These are phyloP conservation scores for Leccinum pallidistipes DNA, from an alignment of 1,284 basidiomycete species.

Conservation along the genomic window DNA sequence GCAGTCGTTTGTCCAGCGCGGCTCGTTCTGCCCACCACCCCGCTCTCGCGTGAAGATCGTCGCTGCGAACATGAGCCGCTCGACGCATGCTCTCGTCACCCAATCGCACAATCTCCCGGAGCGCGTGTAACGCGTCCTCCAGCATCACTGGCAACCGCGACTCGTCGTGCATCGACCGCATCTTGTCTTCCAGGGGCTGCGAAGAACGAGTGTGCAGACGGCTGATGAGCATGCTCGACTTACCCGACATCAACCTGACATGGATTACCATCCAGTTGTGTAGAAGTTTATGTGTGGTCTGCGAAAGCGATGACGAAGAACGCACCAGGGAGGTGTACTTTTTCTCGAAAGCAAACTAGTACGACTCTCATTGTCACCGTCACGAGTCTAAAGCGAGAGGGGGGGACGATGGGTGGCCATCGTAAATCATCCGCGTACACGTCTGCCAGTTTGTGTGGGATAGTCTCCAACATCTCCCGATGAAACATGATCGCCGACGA, in stretches of 20 bases:
- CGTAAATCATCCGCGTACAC: constrained; percentile 54
- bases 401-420: constrained; percentile 58
- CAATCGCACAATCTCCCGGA: constrained; percentile 74
- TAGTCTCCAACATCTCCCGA: constrained; percentile 77
- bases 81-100: constrained; percentile 79
- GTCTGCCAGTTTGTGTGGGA: constrained; percentile 61
- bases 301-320: constrained; percentile 18
- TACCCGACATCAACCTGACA: constrained; percentile 81
- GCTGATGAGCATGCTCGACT: constrained; percentile 81
- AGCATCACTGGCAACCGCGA: constrained; percentile 59
- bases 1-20: constrained; percentile 69
- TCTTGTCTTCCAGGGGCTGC: constrained; percentile 79
- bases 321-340: constrained; percentile 24
- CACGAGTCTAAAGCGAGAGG: constrained; percentile 28
- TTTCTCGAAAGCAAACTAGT: constrained; percentile 39
- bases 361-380: constrained; percentile 28
- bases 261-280: constrained; percentile 73
- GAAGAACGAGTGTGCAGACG: constrained; percentile 63
- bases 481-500: constrained; percentile 75
- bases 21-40: constrained; percentile 87
- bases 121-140: constrained; percentile 70
- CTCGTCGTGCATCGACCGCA: constrained; percentile 45
- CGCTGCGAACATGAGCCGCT: constrained; percentile 68
- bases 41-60: constrained; percentile 62
- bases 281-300: constrained; percentile 49